These are phyloP conservation scores for Flaveria trinervia DNA, from an alignment of 129 eudicot genomes.

Conservation along the genomic window DNA sequence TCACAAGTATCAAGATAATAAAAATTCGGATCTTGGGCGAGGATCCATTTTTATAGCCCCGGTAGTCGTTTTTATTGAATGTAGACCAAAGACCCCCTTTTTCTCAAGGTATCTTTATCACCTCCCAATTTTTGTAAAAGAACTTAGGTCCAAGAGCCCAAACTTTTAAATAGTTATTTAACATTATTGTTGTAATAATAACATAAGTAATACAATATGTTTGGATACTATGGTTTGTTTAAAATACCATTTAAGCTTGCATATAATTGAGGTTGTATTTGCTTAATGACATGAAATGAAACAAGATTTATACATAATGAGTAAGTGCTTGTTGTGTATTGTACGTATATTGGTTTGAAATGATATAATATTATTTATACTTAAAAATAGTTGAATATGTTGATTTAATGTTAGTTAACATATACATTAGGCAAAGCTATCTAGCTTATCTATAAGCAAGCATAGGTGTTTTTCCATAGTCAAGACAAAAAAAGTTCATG, in stretches of 20 bases:
- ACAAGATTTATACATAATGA: neutral
- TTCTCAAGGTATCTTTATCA: slow-evolving; percentile 41
- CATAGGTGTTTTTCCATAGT: no score
- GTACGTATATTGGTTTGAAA: neutral
- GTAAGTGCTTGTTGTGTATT: neutral
- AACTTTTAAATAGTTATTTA: neutral
- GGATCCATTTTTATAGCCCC: slow-evolving; percentile 46
- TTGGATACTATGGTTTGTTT: slow-evolving; percentile 3
- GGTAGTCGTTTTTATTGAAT: slow-evolving; percentile 35
- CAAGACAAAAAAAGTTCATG: no score
- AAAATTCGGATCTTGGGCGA: slow-evolving; percentile 55
- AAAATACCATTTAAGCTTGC: neutral
- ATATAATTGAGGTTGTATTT: neutral
- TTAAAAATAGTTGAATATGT: no score
- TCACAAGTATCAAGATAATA: slow-evolving; percentile 36
- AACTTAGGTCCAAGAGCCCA: slow-evolving; percentile 38
- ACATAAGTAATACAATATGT: neutral
- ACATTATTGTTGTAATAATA: neutral
- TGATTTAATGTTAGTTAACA: no score
- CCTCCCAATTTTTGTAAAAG: slow-evolving; percentile 40
- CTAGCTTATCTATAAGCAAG: no score
- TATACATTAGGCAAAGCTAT: no score
- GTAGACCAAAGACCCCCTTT: slow-evolving; percentile 45
- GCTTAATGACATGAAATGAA: neutral
- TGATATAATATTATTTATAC: no score